Conservation (phyloP, 164 flowering plant species). For the Cinnamomum micranthum region DNA sequence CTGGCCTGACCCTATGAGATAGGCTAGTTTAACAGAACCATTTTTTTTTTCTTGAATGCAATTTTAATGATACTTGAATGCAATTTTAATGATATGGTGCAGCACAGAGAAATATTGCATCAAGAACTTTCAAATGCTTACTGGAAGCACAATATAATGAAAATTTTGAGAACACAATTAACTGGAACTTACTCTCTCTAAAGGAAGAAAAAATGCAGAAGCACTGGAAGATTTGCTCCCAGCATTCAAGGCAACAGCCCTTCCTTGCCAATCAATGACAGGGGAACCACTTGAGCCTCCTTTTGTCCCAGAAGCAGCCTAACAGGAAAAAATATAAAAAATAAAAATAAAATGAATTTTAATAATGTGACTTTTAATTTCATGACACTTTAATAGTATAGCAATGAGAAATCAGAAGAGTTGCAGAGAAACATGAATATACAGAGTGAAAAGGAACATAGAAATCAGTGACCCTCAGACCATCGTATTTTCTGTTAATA, state of each 20-base stretch:
- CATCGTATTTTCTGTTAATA: too few species aligned
- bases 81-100: not conserved
- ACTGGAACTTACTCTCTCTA: constrained; percentile 61
- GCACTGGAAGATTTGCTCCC: constrained; percentile 96
- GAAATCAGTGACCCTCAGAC: too few species aligned
- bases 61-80: not conserved
- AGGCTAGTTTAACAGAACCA: not conserved
- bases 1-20: not conserved
- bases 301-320: constrained; percentile 99
- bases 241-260: constrained; percentile 98
- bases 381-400: too few species aligned
- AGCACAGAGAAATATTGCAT: not conserved
- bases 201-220: constrained; percentile 91
- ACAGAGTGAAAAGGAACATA: too few species aligned
- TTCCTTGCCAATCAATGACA: constrained; percentile 92
- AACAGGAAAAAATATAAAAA: constrained; percentile 4
- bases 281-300: constrained; percentile 99
- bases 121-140: not conserved
- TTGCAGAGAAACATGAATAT: too few species aligned
- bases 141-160: not conserved
- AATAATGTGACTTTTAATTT: too few species aligned
- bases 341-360: too few species aligned
- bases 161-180: not conserved
- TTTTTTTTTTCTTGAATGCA: not conserved
- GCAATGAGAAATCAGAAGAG: too few species aligned